phyloP scores from a whole-genome alignment of 2,329 filamentous ascomycete species.

The Diaporthe nobilis region DNA sequence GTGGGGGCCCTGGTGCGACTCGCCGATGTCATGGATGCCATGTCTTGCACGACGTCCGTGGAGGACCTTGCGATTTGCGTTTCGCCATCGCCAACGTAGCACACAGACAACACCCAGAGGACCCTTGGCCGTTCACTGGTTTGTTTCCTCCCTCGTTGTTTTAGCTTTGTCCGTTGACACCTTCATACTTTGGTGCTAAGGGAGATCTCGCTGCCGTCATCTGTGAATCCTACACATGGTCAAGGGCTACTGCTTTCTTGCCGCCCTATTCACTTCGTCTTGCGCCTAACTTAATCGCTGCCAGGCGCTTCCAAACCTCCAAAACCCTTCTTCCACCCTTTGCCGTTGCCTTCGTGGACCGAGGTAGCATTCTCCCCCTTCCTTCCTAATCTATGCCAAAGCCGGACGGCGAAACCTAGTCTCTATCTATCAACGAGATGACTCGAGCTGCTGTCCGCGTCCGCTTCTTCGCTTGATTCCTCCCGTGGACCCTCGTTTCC shows the following conservation, averaged over 20 bases:
- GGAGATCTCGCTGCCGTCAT: slow-evolving; percentile 26
- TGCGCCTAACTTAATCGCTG: not conserved
- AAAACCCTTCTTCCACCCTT: not conserved
- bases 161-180: slow-evolving; percentile 30
- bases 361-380: slow-evolving; percentile 7
- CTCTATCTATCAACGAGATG: slow-evolving; percentile 18
- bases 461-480: not conserved
- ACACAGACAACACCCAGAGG: slow-evolving; percentile 6
- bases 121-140: slow-evolving; percentile 30
- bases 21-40: slow-evolving; percentile 26
- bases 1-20: slow-evolving; percentile 28
- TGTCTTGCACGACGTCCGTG: slow-evolving; percentile 23
- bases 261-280: slow-evolving; percentile 8
- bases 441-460: slow-evolving; percentile 20
- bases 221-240: slow-evolving; percentile 24
- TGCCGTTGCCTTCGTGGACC: slow-evolving; percentile 14
- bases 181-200: not conserved
- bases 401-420: slow-evolving; percentile 19
- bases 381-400: not conserved
- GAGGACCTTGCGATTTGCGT: slow-evolving; percentile 30
- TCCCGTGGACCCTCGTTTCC: not conserved
- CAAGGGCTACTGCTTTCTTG: not conserved
- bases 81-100: slow-evolving; percentile 33
- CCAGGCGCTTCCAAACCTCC: not conserved
- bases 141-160: slow-evolving; percentile 31